Percentiles rank a stretch among this genome's conserved stretches.
phyloP scores from a whole-genome alignment of 768 basidiomycete genomes.

The Hirschioporus abietinus region DNA sequence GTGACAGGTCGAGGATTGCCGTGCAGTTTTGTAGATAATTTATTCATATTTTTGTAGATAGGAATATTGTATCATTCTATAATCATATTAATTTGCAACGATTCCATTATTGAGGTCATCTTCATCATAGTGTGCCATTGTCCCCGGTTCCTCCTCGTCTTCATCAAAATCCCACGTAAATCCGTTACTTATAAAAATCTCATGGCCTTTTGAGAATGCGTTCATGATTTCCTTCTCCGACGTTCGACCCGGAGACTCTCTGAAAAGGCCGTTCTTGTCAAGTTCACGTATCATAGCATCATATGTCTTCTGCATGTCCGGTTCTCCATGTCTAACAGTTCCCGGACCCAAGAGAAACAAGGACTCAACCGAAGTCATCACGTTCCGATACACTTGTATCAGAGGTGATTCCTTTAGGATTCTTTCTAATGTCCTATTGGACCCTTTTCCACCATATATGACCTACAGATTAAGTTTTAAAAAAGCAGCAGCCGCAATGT shows the following conservation, averaged over 20 bases:
- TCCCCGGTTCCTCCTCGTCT: constrained; percentile 6
- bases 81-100: constrained; percentile 8
- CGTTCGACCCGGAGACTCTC: constrained; percentile 10
- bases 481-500: too few species aligned
- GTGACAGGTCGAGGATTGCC: too few species aligned
- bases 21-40: constrained; percentile 19
- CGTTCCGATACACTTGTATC: constrained; percentile 12
- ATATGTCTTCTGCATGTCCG: background rate
- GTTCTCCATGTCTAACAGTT: background rate
- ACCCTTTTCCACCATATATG: constrained; percentile 27
- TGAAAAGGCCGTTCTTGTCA: constrained; percentile 13
- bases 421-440: constrained; percentile 18
- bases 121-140: constrained; percentile 4
- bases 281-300: constrained; percentile 8
- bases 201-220: constrained; percentile 13
- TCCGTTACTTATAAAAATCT: constrained; percentile 4
- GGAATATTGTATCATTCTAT: background rate
- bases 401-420: constrained; percentile 16
- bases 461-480: background rate
- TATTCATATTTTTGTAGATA: constrained; percentile 9
- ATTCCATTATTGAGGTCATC: constrained; percentile 7
- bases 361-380: background rate
- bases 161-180: constrained; percentile 1
- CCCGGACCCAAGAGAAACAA: background rate
- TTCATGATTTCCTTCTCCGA: constrained; percentile 16